These are phyloP conservation scores for Emergomyces pasteurianus DNA, from an alignment of 2,329 filamentous ascomycete genomes.

Conservation along the genomic window DNA sequence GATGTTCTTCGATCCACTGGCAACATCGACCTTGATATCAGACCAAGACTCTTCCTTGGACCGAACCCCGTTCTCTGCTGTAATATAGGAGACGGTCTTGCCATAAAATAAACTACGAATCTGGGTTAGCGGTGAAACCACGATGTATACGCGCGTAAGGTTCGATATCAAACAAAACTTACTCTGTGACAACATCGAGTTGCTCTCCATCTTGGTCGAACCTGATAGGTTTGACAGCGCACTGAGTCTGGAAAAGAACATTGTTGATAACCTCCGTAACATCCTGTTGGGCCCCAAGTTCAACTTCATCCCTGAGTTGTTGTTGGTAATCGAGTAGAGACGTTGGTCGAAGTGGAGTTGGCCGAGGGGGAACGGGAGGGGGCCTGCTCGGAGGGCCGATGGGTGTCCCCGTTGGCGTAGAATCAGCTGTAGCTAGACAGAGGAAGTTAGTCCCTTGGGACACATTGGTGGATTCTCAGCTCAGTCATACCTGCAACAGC, in stretches of 20 bases:
- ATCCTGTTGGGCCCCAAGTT: conserved; percentile 70
- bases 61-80: conserved; percentile 35
- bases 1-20: conserved; percentile 50
- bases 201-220: conserved; percentile 62
- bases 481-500: conserved; percentile 1
- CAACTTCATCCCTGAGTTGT: conserved; percentile 37
- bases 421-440: not conserved
- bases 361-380: conserved; percentile 48
- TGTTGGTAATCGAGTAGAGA: conserved; percentile 22
- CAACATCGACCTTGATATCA: conserved; percentile 51
- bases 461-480: too few species aligned
- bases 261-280: conserved; percentile 93
- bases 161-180: conserved; percentile 10
- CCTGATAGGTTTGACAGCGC: conserved; percentile 64
- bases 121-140: not conserved
- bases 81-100: conserved; percentile 33
- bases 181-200: conserved; percentile 63
- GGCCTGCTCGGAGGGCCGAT: conserved; percentile 35
- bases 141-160: conserved; percentile 5
- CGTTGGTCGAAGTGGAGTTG: conserved; percentile 31
- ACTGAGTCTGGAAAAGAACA: conserved; percentile 80
- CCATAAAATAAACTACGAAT: conserved; percentile 39
- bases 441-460: not conserved
- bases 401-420: conserved; percentile 6
- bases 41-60: conserved; percentile 48